phyloP scores from a whole-genome alignment of 1,284 basidiomycete species.

The Ceratobasidium sp. region DNA sequence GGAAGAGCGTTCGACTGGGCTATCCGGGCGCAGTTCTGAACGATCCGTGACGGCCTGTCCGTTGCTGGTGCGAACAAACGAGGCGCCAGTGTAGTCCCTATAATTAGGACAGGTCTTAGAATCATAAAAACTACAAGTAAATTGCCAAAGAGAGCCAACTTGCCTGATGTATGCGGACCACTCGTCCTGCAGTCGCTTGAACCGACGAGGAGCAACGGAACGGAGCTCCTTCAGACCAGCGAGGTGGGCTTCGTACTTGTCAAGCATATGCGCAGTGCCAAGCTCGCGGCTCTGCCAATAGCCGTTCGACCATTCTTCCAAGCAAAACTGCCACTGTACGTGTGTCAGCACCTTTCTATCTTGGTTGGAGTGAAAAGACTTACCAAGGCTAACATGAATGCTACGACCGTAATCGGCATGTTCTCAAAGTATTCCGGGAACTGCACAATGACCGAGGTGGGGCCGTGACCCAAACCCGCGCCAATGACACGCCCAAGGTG shows the following conservation, averaged over 20 bases:
- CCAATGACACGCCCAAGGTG: neutral
- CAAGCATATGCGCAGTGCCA: neutral
- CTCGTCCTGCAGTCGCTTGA: neutral
- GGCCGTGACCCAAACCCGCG: neutral
- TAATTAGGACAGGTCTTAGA: neutral
- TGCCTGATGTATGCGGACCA: neutral
- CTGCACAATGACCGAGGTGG: neutral
- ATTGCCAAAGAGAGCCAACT: neutral
- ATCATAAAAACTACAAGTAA: too few relatives aligned
- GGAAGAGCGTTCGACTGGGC: too few relatives aligned
- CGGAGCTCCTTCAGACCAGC: conserved; percentile 6
- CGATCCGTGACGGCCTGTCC: neutral
- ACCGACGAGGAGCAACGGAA: neutral
- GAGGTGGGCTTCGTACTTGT: neutral
- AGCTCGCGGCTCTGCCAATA: neutral
- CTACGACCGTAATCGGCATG: neutral
- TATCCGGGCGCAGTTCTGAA: neutral
- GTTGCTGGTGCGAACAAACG: neutral
- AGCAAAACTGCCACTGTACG: conserved; percentile 9
- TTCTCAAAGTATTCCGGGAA: conserved; percentile 9
- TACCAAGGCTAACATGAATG: neutral
- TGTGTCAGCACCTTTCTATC: neutral
- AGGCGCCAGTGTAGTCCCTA: neutral
- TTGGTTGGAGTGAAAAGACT: neutral
- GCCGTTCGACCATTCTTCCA: neutral